Base-by-base conservation (phyloP, 2,329 filamentous ascomycete genomes). In the Chalara sp. region DNA sequence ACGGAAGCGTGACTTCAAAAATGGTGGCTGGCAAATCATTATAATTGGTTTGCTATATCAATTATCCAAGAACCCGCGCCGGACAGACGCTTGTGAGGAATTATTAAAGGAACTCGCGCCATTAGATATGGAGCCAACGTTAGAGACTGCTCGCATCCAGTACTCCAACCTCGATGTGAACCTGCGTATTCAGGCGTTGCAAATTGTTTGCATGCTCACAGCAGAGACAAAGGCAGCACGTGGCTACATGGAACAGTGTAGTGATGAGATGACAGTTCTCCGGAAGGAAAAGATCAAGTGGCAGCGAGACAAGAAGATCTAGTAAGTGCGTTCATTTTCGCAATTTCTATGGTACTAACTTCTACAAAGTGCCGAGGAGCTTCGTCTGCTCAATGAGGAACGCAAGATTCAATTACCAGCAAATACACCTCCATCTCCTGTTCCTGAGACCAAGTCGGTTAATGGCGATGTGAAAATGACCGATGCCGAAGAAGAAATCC, bases 241-340 rank as follows among this genome's bases (percentile, higher is more conserved):
- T 48, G 84, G 82, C 12, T 95, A 95, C 65, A 86, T 99, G 75
- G 89, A 96, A 59, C 86, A 92, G 56, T 95, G 91, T 70, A 89
- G 87, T 57, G 88, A 92, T 63, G 87, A 89, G 49, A 96, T 97
- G 91, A 99, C 93, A 1, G 82, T 84, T 49, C 89, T 95, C 63
- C 84, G 93, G 46, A 99, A 99, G 68, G 87, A 95, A 65, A 96
- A 96, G 72, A 96, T 96, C 54, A 89, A 95, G 58, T 86, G 83
- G 69, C 92, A 97, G 70, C 81, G 90, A 57, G 81, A 87, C 59
- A 83, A 87, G 56, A 84, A 84, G 59, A 76, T 79, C 67, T 72
- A 75, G 79, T 84, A 72, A 68, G 80, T 76, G 29, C 28, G 47
- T 39, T 10, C 4, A 6, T 8, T 8, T 2, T 29, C 3, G 6